Conservation (phyloP, 106 monocot species). For the Cymbidium sinense region DNA sequence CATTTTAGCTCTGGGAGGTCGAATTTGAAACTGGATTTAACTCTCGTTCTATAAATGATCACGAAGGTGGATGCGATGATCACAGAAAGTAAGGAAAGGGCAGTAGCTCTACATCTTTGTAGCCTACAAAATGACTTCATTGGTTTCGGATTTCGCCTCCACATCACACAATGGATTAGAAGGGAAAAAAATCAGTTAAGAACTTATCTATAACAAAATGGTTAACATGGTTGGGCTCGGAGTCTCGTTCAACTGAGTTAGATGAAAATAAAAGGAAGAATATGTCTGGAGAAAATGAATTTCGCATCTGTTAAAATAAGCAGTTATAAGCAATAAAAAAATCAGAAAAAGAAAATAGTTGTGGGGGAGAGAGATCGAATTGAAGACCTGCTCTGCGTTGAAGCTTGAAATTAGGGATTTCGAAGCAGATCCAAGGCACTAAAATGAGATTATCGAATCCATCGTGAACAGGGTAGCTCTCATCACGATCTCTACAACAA, state of each 20-base stretch:
- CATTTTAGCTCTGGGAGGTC: conserved; percentile 8
- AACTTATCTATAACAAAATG: not conserved
- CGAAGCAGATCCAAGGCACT: no score
- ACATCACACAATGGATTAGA: conserved; percentile 12
- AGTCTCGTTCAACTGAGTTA: no score
- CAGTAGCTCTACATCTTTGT: conserved; percentile 9
- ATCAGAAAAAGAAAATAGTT: no score
- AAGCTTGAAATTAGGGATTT: no score
- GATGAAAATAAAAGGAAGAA: not conserved
- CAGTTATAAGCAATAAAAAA: no score
- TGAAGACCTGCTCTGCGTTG: no score
- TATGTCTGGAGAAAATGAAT: not conserved
- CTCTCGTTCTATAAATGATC: conserved; percentile 7
- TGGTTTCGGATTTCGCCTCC: conserved; percentile 7
- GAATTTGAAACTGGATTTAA: conserved; percentile 13
- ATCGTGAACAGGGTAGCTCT: no score
- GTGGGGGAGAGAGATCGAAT: no score
- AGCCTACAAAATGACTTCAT: conserved; percentile 3
- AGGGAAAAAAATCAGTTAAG: not conserved
- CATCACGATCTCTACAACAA: no score
- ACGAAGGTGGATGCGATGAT: conserved; percentile 15
- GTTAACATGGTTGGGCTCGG: no score
- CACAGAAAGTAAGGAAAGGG: conserved; percentile 8
- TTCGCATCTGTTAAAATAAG: no score
- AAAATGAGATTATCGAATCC: no score